Percentiles rank a stretch among this genome's conserved stretches.
Evolutionary conservation across 352 stramenopile genomes (phyloP).

Genomic region (Aphanomyces cochlioides): DNA sequence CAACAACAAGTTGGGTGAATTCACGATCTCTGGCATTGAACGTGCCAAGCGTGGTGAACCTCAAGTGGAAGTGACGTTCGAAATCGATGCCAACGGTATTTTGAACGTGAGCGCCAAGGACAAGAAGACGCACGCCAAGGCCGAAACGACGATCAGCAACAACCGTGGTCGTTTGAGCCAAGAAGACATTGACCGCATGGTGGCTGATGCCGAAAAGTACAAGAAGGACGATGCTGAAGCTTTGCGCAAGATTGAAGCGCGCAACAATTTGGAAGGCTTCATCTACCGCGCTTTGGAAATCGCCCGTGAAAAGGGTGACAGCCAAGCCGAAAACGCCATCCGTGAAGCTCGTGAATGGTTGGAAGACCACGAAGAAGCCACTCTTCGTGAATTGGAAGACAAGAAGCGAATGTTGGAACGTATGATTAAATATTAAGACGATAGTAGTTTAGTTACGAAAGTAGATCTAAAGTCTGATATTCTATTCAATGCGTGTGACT

Average conservation of each 20-base stretch:
- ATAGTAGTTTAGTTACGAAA: not conserved
- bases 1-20: conserved; percentile 92
- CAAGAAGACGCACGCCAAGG: conserved; percentile 68
- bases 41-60: conserved; percentile 82
- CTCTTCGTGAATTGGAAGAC: conserved; percentile 92
- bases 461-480: conserved; percentile 9
- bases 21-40: conserved; percentile 87
- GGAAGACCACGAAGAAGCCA: conserved; percentile 77
- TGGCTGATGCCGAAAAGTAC: conserved; percentile 63
- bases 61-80: conserved; percentile 90
- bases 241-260: conserved; percentile 55
- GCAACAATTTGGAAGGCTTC: conserved; percentile 62
- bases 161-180: conserved; percentile 63
- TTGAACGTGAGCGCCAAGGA: conserved; percentile 85
- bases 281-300: conserved; percentile 54
- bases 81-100: conserved; percentile 91
- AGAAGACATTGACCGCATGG: conserved; percentile 68
- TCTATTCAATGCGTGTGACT: not conserved
- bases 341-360: conserved; percentile 87
- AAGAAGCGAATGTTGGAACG: conserved; percentile 87
- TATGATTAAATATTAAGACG: conserved; percentile 58
- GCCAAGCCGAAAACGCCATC: conserved; percentile 73
- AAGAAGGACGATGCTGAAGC: conserved; percentile 67
- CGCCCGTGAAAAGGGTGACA: conserved; percentile 61
- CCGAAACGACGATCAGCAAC: conserved; percentile 70